Evolutionary conservation across 78 protist genomes (phyloP), one percentile per base, ranked within the genome.

Genomic region (Speleostelium caveatum): DNA sequence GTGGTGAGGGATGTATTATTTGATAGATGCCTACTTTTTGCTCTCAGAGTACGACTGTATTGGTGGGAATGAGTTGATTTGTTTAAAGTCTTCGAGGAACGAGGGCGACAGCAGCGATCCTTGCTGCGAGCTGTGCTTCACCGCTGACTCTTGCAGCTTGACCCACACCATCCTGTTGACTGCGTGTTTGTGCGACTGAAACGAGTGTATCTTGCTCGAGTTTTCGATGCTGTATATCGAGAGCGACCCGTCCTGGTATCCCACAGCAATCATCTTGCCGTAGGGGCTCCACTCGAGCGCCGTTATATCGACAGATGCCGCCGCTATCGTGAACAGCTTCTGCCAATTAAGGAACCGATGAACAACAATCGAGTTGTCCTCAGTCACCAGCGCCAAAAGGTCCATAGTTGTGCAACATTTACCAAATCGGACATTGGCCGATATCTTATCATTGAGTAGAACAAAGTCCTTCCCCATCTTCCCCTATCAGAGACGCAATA

Each of bases 241-340:
- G 4, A 68, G 6, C 1, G 61, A 39, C 26, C 77, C 75, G 58
- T 33, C 42, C 32, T 72, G 42, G 38, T 71, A 79, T 0, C 75
- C 89, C 12, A 68, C 65, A 28, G 89, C 61, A 8, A 79, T 21
- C 63, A 65, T 59, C 35, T 79, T 79, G 3, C 89, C 89, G 51
- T 51, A 49, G 21, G 89, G 89, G 56, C 89, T 79, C 89, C 89
- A 79, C 53, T 79, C 61, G 8, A 79, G 35, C 16, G 89, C 49
- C 19, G 68, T 39, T n/a, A 68, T 68, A n/a, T n/a, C n/a, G n/a
- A n/a, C n/a, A 10, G 75, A 68, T 22, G 2, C 26, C 8, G 24
- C 45, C n/a, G 5, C 41, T 7, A 68, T 56, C 51, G 89, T 65
- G 5, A 79, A 68, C 33, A 79, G 30, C 30, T 60, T 67, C 26